Conservation (phyloP, 1,284 basidiomycete species). For the Microbotryum intermedium region DNA sequence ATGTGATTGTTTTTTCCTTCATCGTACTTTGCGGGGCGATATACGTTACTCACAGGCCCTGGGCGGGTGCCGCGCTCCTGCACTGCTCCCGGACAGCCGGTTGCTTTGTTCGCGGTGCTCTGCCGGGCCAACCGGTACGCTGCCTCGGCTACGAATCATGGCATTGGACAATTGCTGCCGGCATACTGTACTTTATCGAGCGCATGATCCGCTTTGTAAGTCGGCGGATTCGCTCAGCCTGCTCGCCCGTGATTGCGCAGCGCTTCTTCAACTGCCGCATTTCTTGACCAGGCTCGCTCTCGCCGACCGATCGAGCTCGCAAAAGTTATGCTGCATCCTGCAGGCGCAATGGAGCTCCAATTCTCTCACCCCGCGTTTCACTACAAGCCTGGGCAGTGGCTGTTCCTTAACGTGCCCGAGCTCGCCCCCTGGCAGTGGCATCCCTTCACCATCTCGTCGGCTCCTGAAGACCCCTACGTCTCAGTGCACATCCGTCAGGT, state of each 20-base stretch:
- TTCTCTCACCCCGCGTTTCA: constrained; percentile 80
- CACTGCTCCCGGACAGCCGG: constrained; percentile 41
- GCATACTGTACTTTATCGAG: constrained; percentile 74
- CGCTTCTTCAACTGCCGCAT: not conserved
- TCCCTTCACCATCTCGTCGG: constrained; percentile 80
- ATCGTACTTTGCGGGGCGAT: not conserved
- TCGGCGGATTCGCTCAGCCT: not conserved
- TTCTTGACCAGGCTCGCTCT: constrained; percentile 5
- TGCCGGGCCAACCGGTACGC: constrained; percentile 56
- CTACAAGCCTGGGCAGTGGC: constrained; percentile 81
- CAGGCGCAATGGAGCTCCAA: constrained; percentile 76
- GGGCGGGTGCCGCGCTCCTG: not conserved
- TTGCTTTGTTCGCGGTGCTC: constrained; percentile 75
- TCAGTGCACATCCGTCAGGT: constrained; percentile 84
- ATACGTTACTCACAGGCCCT: not conserved
- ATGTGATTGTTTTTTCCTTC: constrained; percentile 39
- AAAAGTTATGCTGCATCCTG: constrained; percentile 47
- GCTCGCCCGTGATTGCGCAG: not conserved
- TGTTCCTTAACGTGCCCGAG: constrained; percentile 77
- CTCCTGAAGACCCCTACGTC: constrained; percentile 80
- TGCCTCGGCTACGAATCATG: constrained; percentile 80
- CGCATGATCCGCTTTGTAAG: constrained; percentile 69
- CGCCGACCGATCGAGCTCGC: constrained; percentile 63
- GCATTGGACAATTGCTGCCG: constrained; percentile 78
- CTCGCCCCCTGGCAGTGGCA: constrained; percentile 75